Conservation (phyloP, 108 stramenopile species). For the Hondaea fermentalgiana region DNA sequence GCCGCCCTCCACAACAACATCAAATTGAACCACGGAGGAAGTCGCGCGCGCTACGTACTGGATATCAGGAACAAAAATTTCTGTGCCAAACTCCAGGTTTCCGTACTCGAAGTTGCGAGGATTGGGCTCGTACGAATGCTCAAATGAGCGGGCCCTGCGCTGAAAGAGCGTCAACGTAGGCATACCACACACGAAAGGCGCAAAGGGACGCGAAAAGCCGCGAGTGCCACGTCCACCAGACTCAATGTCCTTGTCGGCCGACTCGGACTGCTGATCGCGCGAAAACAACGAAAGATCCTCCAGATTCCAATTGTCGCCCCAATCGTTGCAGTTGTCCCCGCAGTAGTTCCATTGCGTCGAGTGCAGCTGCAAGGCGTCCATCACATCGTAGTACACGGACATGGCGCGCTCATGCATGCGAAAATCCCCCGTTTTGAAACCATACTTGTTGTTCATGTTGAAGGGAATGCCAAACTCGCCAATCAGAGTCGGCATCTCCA, state of each 20-base stretch:
- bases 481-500: constrained; percentile 10
- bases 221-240: neutral
- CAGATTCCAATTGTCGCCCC: constrained; percentile 3
- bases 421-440: neutral
- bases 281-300: constrained; percentile 12
- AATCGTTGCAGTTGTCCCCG: neutral
- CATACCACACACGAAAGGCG: neutral
- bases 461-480: constrained; percentile 14
- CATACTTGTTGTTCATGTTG: constrained; percentile 18
- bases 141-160: neutral
- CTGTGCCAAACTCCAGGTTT: neutral
- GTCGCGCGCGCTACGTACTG: neutral
- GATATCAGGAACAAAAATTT: neutral
- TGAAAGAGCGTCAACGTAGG: neutral
- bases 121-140: constrained; percentile 12
- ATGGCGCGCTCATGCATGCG: neutral
- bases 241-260: neutral
- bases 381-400: constrained; percentile 13
- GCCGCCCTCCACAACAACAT: neutral
- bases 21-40: neutral
- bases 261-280: neutral
- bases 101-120: neutral
- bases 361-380: constrained; percentile 7
- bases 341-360: constrained; percentile 10
- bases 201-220: neutral